Evolutionary conservation across 2,329 filamentous ascomycete genomes (phyloP), one percentile per base, ranked within the genome.

Genomic region (Calonectria pteridis): DNA sequence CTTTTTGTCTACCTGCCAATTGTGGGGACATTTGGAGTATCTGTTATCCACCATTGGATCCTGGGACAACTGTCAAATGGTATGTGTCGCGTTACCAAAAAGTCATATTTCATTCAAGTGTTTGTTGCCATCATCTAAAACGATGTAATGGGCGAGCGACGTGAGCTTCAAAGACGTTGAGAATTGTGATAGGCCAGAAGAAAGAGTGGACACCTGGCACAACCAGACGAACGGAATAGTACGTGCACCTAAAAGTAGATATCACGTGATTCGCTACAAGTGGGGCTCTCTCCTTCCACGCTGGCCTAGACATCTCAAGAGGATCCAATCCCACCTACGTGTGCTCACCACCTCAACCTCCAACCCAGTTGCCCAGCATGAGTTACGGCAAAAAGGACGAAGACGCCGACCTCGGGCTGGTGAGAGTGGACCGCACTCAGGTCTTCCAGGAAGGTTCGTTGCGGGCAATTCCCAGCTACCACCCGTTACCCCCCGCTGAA

Each of bases 341-440:
- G 55, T 80, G 82, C 80, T 81, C 78, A 80, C 78, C 80, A 82
- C 80, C 78, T 79, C 77, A 78, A 77, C 79, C 77, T 76, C 76
- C 79, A 77, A 81, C 79, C 81, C 80, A 82, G 80, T 81, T 82
- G 86, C 87, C 87, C 88, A 92, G 80, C 83, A 98, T 98, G 96
- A 97, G 94, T 88, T 98, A 97, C 91, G 93, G 96, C 89, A 99
- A 99, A 89, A 98, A 98, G 90, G 96, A 99, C 87, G 97, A 98
- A 91, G 97, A 99, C 89, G 95, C 93, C 84, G 96, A 98, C 85
- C 92, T 93, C 85, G 93, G 94, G 84, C 91, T 98, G 89, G 94
- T 98, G 90, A 98, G 96, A 91, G 95, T 98, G 82, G 97, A 99
- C 88, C 94, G 97, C 83, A 98, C 96, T 71, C 95, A 96, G 81